Evolutionary conservation across 306 rosid genomes (phyloP).

Genomic region (Dalbergia cultrata): DNA sequence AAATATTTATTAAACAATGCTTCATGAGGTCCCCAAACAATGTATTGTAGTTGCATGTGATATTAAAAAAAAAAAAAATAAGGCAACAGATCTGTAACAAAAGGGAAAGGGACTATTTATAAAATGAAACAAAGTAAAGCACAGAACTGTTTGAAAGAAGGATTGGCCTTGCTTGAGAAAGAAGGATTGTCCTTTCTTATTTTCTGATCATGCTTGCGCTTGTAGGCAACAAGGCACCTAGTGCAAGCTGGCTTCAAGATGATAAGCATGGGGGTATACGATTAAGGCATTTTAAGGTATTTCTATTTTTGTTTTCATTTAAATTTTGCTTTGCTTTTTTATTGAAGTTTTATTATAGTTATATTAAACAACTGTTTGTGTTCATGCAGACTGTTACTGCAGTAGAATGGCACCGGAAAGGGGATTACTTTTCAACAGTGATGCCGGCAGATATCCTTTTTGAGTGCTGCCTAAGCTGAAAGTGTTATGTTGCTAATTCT

Average conservation of each 20-base stretch:
- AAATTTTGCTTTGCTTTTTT: slow-evolving; percentile 26
- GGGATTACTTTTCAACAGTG: slow-evolving; percentile 93
- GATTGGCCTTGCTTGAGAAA: not conserved
- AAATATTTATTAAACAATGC: slow-evolving; percentile 16
- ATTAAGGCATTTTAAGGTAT: slow-evolving; percentile 88
- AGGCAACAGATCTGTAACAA: not conserved
- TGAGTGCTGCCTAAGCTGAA: not conserved
- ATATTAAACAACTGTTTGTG: slow-evolving; percentile 29
- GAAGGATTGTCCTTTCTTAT: slow-evolving; percentile 26
- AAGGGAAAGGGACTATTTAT: not conserved
- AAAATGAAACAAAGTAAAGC: not conserved
- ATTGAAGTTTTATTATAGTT: slow-evolving; percentile 27
- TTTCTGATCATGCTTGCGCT: slow-evolving; percentile 36
- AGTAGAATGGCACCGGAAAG: slow-evolving; percentile 95
- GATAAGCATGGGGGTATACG: slow-evolving; percentile 71
- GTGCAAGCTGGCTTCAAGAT: slow-evolving; percentile 84
- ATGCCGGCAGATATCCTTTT: slow-evolving; percentile 96
- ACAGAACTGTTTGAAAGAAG: not conserved
- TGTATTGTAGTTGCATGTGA: not conserved
- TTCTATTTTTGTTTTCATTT: slow-evolving; percentile 40
- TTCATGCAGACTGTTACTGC: slow-evolving; percentile 81
- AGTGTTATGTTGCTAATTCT: slow-evolving; percentile 13
- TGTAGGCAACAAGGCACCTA: slow-evolving; percentile 54
- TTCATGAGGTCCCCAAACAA: not conserved
- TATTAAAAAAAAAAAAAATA: too few species aligned